phyloP scores from a whole-genome alignment of 805 yeast genomes.

The Metschnikowia kunwiensis region DNA sequence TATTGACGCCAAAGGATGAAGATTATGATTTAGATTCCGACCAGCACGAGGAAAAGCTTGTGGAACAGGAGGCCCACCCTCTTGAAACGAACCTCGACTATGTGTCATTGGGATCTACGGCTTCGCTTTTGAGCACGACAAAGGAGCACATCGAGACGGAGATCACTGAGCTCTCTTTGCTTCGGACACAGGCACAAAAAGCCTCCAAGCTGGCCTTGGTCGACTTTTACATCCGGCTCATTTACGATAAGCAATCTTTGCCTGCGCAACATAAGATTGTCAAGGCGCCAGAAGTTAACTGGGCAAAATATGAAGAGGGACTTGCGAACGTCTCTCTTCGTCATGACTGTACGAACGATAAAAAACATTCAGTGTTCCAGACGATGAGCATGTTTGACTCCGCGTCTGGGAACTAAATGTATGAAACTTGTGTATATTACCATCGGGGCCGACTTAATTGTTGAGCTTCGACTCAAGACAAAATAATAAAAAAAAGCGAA shows the following conservation, averaged over 20 bases:
- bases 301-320: slow-evolving; percentile 37
- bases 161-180: slow-evolving; percentile 29
- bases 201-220: slow-evolving; percentile 28
- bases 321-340: slow-evolving; percentile 23
- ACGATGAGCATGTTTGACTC: slow-evolving; percentile 16
- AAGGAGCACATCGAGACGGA: slow-evolving; percentile 27
- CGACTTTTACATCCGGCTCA: slow-evolving; percentile 32
- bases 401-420: slow-evolving; percentile 9
- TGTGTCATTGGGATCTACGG: slow-evolving; percentile 32
- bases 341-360: slow-evolving; percentile 18
- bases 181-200: slow-evolving; percentile 15
- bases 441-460: neutral
- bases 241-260: slow-evolving; percentile 31
- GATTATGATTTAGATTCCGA: slow-evolving; percentile 32
- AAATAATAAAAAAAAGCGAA: slow-evolving; percentile 1
- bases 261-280: slow-evolving; percentile 34
- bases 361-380: slow-evolving; percentile 15
- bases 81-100: slow-evolving; percentile 36
- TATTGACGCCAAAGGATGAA: slow-evolving; percentile 43
- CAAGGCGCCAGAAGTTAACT: slow-evolving; percentile 34
- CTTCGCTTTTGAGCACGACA: slow-evolving; percentile 26
- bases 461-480: neutral
- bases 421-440: slow-evolving; percentile 14
- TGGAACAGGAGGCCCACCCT: slow-evolving; percentile 2
- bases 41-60: slow-evolving; percentile 7